Evolutionary conservation across 2,329 filamentous ascomycete species (phyloP), one percentile per base, ranked within the genome.

Genomic region (Aspergillus flavus): DNA sequence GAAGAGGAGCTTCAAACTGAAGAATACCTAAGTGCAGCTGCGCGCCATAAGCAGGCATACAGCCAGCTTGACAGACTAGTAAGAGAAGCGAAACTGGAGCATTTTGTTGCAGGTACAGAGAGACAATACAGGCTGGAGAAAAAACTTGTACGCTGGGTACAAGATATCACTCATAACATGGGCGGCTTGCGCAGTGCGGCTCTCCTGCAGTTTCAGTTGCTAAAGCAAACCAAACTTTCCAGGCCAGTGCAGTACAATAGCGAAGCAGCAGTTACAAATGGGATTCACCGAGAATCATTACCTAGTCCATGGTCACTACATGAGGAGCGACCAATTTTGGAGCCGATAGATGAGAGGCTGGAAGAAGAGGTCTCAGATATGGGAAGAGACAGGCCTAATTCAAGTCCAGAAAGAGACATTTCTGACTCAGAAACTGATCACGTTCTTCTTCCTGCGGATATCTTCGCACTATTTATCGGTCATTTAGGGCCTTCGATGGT

Each of bases 151-250:
- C 90, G 92, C 72, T 94, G 92, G 68, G 87, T 98, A 71, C 92
- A 96, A 75, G 89, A 87, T 54, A 84, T 98, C 32, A 89, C 92
- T 5, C 94, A 97, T 75, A 93, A 93, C 68, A 90, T 97, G 67
- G 94, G 94, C 75, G 95, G 94, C 9, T 81, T 99, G 72, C 87
- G 93, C 68, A 97, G 93, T 81, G 93, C 95, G 39, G 92, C 95
- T 30, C 87, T 91, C 63, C 94, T 93, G 26, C 94, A 99, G 72
- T 96, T 98, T 73, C 87, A 90, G 19, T 84, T 98, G 36, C 83
- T 97, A 39, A 89, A 89, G 64, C 91, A 95, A 73, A 82, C 77
- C 14, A 71, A 73, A 39, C 65, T 70, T 55, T 41, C 66, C 58
- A 61, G 65, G 55, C 69, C 62, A 63, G 68, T 56, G 32, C 62